Conservation (phyloP, 768 basidiomycete genomes). For the Pleurotus cornucopiae region DNA sequence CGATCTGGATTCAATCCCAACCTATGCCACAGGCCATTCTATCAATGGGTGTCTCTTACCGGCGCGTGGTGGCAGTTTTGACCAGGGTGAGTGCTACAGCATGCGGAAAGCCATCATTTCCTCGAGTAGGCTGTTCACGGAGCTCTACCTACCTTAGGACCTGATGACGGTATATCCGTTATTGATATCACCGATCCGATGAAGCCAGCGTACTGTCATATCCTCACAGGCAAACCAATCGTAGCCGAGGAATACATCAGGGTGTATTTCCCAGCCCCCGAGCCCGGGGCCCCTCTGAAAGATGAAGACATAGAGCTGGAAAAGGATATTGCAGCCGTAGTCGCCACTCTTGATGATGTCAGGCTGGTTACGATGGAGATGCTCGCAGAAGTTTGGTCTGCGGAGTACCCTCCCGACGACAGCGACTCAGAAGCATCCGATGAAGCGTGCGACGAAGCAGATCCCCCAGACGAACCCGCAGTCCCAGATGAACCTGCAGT, state of each 20-base stretch:
- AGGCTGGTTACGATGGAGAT: slow-evolving; percentile 2
- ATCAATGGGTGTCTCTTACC: slow-evolving; percentile 7
- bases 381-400: slow-evolving; percentile 5
- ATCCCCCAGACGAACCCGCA: background rate
- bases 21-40: slow-evolving; percentile 9
- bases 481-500: background rate
- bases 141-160: slow-evolving; percentile 23
- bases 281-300: no score
- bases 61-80: slow-evolving; percentile 14
- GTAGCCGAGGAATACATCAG: background rate
- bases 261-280: background rate
- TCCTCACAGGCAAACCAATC: background rate
- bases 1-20: slow-evolving; percentile 15
- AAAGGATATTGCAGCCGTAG: background rate
- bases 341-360: background rate
- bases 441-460: background rate
- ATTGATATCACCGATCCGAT: slow-evolving; percentile 27
- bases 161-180: slow-evolving; percentile 27
- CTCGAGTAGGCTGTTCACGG: background rate
- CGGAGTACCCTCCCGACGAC: background rate
- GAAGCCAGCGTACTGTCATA: slow-evolving; percentile 24
- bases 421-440: background rate
- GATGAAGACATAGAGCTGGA: background rate
- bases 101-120: background rate
- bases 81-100: no score